Percentiles rank a stretch among this genome's conserved stretches.
These are phyloP conservation scores for Meyerozyma sp. DNA, from an alignment of 1,139 yeast genomes.

Conservation along the genomic window DNA sequence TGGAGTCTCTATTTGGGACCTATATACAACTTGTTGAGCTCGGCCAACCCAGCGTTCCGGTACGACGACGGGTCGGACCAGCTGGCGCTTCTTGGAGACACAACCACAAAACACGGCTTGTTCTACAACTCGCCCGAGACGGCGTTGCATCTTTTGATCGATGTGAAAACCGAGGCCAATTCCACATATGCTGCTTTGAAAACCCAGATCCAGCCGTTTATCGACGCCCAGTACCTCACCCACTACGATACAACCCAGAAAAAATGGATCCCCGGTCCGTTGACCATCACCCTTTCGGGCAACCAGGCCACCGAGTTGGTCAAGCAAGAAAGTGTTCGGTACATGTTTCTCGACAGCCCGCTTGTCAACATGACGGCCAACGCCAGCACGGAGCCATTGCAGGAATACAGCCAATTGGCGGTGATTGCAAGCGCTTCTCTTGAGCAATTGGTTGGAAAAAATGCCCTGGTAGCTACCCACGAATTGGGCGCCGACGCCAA, in stretches of 20 bases:
- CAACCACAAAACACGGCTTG: slow-evolving; percentile 22
- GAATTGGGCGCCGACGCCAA: slow-evolving; percentile 19
- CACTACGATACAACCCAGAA: slow-evolving; percentile 24
- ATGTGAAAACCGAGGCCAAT: slow-evolving; percentile 34
- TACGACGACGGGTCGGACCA: slow-evolving; percentile 4
- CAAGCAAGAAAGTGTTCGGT: slow-evolving; percentile 20
- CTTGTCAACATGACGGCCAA: slow-evolving; percentile 18
- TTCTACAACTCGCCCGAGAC: slow-evolving; percentile 37
- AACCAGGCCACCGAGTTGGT: slow-evolving; percentile 31
- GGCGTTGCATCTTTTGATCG: slow-evolving; percentile 38
- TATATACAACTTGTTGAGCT: slow-evolving; percentile 40
- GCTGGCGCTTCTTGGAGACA: slow-evolving; percentile 10
- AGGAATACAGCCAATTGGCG: slow-evolving; percentile 21
- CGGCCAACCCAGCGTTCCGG: slow-evolving; percentile 32
- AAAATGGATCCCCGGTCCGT: slow-evolving; percentile 26
- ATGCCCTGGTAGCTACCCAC: slow-evolving; percentile 2
- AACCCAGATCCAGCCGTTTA: slow-evolving; percentile 26
- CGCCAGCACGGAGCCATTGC: slow-evolving; percentile 12
- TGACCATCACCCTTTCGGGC: slow-evolving; percentile 38
- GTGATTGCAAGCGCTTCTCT: slow-evolving; percentile 34
- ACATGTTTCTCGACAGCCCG: slow-evolving; percentile 37
- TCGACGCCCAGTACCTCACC: slow-evolving; percentile 28
- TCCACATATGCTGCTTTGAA: slow-evolving; percentile 26
- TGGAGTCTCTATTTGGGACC: slow-evolving; percentile 51
- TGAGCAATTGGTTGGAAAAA: slow-evolving; percentile 23